Conservation (phyloP, 305 asterid species). For the Fraxinus angustifolia region DNA sequence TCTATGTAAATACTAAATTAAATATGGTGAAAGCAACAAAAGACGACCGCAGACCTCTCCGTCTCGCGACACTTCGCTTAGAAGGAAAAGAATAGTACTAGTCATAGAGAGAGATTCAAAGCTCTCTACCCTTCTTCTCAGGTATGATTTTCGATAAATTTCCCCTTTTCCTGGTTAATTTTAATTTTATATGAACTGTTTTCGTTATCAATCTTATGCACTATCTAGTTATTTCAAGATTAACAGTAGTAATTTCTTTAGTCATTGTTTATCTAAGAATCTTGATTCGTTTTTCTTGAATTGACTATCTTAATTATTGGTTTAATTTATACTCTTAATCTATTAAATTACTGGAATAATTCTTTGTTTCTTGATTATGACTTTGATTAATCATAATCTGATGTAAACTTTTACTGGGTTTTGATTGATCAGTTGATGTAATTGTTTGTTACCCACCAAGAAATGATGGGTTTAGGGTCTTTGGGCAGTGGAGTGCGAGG, state of each 20-base stretch:
- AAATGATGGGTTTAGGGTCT: constrained; percentile 67
- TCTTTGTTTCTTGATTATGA: neutral
- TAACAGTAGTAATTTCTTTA: neutral
- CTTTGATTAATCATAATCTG: constrained; percentile 4
- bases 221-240: neutral
- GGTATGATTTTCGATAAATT: constrained; percentile 21
- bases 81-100: constrained; percentile 6
- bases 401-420: constrained; percentile 21
- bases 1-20: neutral
- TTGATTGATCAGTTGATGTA: constrained; percentile 41
- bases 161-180: neutral
- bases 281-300: neutral
- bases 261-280: constrained; percentile 8
- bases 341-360: neutral
- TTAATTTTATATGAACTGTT: neutral
- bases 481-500: constrained; percentile 51
- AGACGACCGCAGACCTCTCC: constrained; percentile 20
- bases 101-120: constrained; percentile 11
- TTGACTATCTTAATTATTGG: constrained; percentile 14
- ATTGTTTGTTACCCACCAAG: constrained; percentile 14
- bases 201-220: neutral
- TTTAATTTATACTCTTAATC: neutral
- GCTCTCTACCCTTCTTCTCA: constrained; percentile 19
- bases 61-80: constrained; percentile 17
- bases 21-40: constrained; percentile 10